phyloP scores from a whole-genome alignment of 2,329 filamentous ascomycete species.

The Sphaerulina populicola region DNA sequence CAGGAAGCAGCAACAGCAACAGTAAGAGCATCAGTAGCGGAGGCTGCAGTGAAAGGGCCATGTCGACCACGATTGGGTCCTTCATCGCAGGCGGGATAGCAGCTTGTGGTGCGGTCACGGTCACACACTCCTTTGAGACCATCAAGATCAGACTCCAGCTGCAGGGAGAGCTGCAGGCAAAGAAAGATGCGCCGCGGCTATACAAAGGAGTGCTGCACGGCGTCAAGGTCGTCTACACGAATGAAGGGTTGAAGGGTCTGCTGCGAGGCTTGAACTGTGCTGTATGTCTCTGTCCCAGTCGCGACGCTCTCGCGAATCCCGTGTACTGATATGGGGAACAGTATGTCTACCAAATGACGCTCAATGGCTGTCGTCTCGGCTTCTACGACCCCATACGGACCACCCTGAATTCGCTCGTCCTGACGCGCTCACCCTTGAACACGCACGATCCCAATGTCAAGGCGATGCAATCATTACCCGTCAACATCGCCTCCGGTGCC shows the following conservation, averaged over 20 bases:
- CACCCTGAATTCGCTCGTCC: constrained; percentile 36
- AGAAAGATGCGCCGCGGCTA: constrained; percentile 73
- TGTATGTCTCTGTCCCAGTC: constrained; percentile 35
- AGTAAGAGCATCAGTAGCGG: too few relatives aligned
- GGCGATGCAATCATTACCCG: constrained; percentile 65
- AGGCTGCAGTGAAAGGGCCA: constrained; percentile 18
- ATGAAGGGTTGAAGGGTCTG: constrained; percentile 78
- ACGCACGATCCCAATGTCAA: constrained; percentile 36
- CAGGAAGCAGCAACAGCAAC: neutral
- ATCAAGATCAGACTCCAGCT: constrained; percentile 98
- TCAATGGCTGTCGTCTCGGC: constrained; percentile 92
- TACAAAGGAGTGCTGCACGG: constrained; percentile 90
- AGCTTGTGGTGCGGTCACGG: constrained; percentile 92
- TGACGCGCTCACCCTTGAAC: constrained; percentile 60
- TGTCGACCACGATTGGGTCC: constrained; percentile 51
- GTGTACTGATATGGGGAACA: constrained; percentile 24
- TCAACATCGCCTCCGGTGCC: constrained; percentile 93
- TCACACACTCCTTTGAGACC: constrained; percentile 96
- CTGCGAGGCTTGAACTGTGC: constrained; percentile 85
- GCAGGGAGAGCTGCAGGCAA: constrained; percentile 87
- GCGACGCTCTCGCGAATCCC: neutral
- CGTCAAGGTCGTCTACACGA: constrained; percentile 77
- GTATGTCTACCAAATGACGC: constrained; percentile 91
- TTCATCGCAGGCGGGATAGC: constrained; percentile 96
- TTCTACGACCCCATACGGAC: constrained; percentile 94